Percentiles rank a stretch among this genome's conserved stretches.
Evolutionary conservation across 2,329 filamentous ascomycete genomes (phyloP).

Genomic region (Paraphaeosphaeria minitans): DNA sequence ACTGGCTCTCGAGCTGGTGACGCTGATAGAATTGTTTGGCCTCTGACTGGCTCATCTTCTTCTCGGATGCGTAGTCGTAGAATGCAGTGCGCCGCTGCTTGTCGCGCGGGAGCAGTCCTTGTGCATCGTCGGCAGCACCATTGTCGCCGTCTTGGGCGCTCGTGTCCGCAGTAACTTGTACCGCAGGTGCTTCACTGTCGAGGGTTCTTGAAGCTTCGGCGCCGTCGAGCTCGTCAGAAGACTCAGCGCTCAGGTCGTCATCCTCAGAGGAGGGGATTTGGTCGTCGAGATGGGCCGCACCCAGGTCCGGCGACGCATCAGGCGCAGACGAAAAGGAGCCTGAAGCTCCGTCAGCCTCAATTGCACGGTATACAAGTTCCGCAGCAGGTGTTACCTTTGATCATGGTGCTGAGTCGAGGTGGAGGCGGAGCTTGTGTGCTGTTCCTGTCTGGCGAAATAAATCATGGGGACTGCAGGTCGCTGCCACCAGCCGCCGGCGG

Average conservation of each 20-base stretch:
- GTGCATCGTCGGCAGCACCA: slow-evolving; percentile 29
- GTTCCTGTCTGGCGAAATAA: not conserved
- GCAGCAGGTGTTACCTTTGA: slow-evolving; percentile 13
- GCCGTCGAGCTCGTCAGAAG: slow-evolving; percentile 33
- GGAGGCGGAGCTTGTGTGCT: slow-evolving; percentile 6
- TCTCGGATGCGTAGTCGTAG: slow-evolving; percentile 92
- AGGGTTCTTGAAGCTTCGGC: slow-evolving; percentile 20
- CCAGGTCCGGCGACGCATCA: slow-evolving; percentile 44
- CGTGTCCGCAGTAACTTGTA: slow-evolving; percentile 27
- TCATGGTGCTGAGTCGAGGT: slow-evolving; percentile 13
- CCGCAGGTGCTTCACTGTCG: slow-evolving; percentile 26
- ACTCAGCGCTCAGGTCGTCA: slow-evolving; percentile 39
- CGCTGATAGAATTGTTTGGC: slow-evolving; percentile 96
- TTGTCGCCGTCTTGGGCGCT: slow-evolving; percentile 33
- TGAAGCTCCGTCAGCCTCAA: slow-evolving; percentile 12
- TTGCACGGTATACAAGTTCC: not conserved
- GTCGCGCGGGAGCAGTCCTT: slow-evolving; percentile 52
- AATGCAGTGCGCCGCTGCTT: slow-evolving; percentile 76
- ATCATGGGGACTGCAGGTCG: not conserved
- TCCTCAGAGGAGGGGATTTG: slow-evolving; percentile 45
- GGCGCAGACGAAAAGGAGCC: slow-evolving; percentile 32
- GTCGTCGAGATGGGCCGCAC: slow-evolving; percentile 37
- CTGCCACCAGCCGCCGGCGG: not conserved
- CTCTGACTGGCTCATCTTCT: slow-evolving; percentile 91
- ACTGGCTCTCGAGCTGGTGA: slow-evolving; percentile 69